Conservation (phyloP, 78 protist species). For the Dictyostelium intermedium region DNA sequence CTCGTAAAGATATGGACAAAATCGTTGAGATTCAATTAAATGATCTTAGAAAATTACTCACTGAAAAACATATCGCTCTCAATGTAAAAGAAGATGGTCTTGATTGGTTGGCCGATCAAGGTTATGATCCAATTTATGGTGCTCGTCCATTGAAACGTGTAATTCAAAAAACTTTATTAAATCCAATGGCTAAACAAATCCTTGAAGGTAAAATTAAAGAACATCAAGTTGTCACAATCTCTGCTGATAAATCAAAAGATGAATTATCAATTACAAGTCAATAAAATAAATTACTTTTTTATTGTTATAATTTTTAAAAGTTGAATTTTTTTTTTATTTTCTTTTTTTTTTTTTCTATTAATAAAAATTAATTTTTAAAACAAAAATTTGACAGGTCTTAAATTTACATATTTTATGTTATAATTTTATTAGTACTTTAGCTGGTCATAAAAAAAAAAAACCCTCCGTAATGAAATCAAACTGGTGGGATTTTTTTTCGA, state of each 20-base stretch:
- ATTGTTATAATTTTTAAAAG: too few species aligned
- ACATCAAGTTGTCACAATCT: slow-evolving; percentile 6
- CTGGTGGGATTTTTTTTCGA: too few species aligned
- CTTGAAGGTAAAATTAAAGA: slow-evolving; percentile 68
- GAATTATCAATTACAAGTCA: slow-evolving; percentile 13
- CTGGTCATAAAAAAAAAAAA: too few species aligned
- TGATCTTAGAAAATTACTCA: slow-evolving; percentile 82
- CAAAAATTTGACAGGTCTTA: too few species aligned
- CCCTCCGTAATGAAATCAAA: too few species aligned
- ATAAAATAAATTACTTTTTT: neutral
- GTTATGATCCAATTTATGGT: slow-evolving; percentile 95
- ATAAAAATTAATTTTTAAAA: too few species aligned
- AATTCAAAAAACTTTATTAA: slow-evolving; percentile 91
- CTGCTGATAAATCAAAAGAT: neutral
- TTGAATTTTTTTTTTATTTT: too few species aligned
- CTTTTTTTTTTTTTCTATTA: too few species aligned
- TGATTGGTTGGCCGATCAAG: slow-evolving; percentile 72
- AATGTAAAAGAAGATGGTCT: slow-evolving; percentile 56
- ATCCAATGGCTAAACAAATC: slow-evolving; percentile 81
- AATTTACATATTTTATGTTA: too few species aligned
- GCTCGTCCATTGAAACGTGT: slow-evolving; percentile 96
- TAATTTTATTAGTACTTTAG: too few species aligned
- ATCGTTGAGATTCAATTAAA: slow-evolving; percentile 73
- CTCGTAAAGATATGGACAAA: slow-evolving; percentile 71
- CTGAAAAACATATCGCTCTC: slow-evolving; percentile 82